Evolutionary conservation across 306 rosid species (phyloP), one percentile per base, ranked within the genome.

Genomic region (Acacia melanoxylon): DNA sequence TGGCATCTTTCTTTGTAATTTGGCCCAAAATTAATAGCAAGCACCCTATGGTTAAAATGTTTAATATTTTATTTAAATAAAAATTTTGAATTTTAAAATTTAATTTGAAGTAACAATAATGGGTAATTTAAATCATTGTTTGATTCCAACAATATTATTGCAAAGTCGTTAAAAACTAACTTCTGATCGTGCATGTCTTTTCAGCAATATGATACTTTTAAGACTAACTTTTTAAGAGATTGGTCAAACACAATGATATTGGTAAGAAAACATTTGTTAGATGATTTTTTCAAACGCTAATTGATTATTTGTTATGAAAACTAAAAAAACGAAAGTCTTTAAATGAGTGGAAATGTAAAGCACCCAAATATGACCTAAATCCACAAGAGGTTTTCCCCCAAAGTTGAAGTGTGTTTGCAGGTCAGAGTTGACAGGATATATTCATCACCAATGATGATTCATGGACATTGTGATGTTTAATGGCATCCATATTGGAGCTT

Each of bases 391-490:
- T 15, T 17, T 5, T 9, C 16, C 16, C 13, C 33, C 68, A 13
- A 25, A 63, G 19, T 13, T 62, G 68, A 25, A 3, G 19, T 6
- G 11, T 63, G 10, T 7, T 63, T 63, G 10, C 19, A 31, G 42
- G 10, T 63, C 42, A 31, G 11, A 63, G 40, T 63, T 63, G 42
- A 62, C 35, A 13, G 9, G 40, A 31, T 63, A 63, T 63, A 13
- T 62, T 25, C 37, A 62, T 62, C 0, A 3, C 68, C 37, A 12
- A 25, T 41, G 62, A 45, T 45, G 42, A 52, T 61, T 10, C 44
- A 48, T 22, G 78, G 65, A 33, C 40, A 78, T 24, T 52, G 41
- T 75, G 73, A 75, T 62, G 63, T 72, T 37, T 83, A 76, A 51
- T 66, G 31, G 54, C 72, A 77, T 71, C 49, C 51, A 19, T 63